Evolutionary conservation across 73 alveolate species (phyloP), one percentile per base, ranked within the genome.

Genomic region (Paramecium sexaurelia): DNA sequence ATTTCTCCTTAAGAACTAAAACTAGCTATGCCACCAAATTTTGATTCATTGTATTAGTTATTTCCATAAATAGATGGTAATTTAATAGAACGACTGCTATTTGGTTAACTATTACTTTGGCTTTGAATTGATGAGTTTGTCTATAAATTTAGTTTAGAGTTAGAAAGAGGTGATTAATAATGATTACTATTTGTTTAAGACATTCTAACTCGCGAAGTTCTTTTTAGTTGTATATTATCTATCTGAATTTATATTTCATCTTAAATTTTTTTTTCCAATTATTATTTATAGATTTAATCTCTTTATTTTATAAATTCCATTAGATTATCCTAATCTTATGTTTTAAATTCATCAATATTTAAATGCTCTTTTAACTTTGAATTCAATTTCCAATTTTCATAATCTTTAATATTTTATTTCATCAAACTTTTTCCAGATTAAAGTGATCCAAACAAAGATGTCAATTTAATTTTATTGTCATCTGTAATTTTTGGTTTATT

Each of bases 81-180:
- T 61, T 61, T 61, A 61, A 61, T 61, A 22, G 83, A 61, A 10
- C 83, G 39, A 61, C 26, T 61, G 26, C 83, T 61, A 32, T 61
- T 61, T 8, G 83, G 83, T 51, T 51, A 51, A 11, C 43, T 61
- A 61, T 32, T 61, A 32, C 11, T 61, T 26, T 26, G 47, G 26
- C 83, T 61, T 61, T 26, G 7, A 61, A 11, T 32, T 22, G 67
- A 20, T 17, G 67, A 51, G n/a, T 6, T 51, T 3, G 29, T 15
- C n/a, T 61, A 61, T 26, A 10, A 61, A 26, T 26, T 29, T 26
- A 61, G 5, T 61, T 61, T 61, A 6, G 47, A 26, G 9, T 32
- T 61, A 26, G 26, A 9, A 13, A 9, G 20, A 13, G 83, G 83
- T 3, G 83, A 61, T 32, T 29, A 22, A 29, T 27, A 61, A 29